phyloP scores from a whole-genome alignment of 352 stramenopile species.

The Phytophthora hibernalis region DNA sequence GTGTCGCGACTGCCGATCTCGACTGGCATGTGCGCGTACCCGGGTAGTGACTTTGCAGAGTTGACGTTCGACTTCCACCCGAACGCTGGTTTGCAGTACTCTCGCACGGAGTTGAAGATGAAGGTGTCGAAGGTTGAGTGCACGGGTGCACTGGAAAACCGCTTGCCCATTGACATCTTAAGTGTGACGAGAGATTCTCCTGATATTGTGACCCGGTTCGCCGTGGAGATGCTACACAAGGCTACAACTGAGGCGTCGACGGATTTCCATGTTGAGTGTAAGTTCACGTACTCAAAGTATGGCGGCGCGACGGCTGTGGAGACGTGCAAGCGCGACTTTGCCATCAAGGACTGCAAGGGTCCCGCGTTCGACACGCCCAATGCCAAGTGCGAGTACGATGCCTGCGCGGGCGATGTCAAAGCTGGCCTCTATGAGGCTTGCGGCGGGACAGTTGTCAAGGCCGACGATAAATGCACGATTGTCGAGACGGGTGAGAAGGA shows the following conservation, averaged over 20 bases:
- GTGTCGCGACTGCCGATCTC: conserved; percentile 42
- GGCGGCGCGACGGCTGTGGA: conserved; percentile 30
- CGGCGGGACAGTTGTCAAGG: conserved; percentile 42
- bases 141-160: conserved; percentile 38
- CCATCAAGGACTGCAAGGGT: conserved; percentile 64
- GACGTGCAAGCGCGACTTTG: conserved; percentile 53
- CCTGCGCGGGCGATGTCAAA: conserved; percentile 33
- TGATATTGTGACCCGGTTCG: conserved; percentile 64
- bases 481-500: conserved; percentile 34
- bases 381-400: conserved; percentile 48
- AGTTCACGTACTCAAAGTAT: conserved; percentile 61
- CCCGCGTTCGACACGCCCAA: conserved; percentile 57
- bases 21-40: conserved; percentile 55
- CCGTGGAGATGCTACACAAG: conserved; percentile 56
- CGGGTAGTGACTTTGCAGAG: conserved; percentile 68
- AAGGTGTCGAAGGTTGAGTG: conserved; percentile 58
- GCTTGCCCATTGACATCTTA: conserved; percentile 44
- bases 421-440: conserved; percentile 61
- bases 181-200: conserved; percentile 35
- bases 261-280: conserved; percentile 54
- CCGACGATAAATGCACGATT: conserved; percentile 29
- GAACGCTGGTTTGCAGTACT: conserved; percentile 50
- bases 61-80: conserved; percentile 72
- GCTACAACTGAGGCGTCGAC: conserved; percentile 47
- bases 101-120: conserved; percentile 41